Base-by-base conservation (phyloP, 108 stramenopile genomes). In the Skeletonema tropicum region DNA sequence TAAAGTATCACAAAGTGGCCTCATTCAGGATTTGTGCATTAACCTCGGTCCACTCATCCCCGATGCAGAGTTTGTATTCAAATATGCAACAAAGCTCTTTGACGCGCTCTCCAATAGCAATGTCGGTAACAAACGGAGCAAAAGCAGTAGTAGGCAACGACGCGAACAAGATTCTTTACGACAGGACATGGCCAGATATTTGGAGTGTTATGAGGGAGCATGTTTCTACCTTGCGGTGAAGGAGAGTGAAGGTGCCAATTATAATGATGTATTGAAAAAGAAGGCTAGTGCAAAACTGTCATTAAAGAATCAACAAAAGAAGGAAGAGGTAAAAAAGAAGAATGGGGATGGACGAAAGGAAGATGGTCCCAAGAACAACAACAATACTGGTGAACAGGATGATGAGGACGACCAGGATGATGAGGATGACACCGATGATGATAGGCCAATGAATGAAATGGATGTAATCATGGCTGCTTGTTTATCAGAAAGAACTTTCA, bases 181-280 rank as follows among this genome's bases (percentile, higher is more conserved):
- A 11, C 70, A 30, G 26, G 90, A 91, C 42, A 70, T 89, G 35
- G 46, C 61, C 15, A 68, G 80, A 11, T 55, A 80, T 60, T 58
- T 39, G 41, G 23, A 57, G 2, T 83, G 69, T 39, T 91, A 91
- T 66, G 90, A 91, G 57, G 87, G 88, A 1, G 88, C 78, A 3
- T 91, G 90, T 55, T 87, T 89, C 67, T 89, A 70, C 57, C 32
- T 88, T 10, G 81, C 85, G 11, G 78, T 82, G 35, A 74, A 71
- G 64, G 71, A 71, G 70, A 66, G 69, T 15, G 80, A 82, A 61
- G 74, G 80, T 3, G 57, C 58, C 36, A 38, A 61, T 66, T 63
- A 42, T 31, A 29, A 39, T 19, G 49, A 21, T 26, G 21, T 73
- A 41, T 46, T 64, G 39, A 66, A 75, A 35, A 25, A 45, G 52